Percentiles rank a stretch among this genome's conserved stretches.
These are phyloP conservation scores for Solanum lignicaule DNA, from an alignment of 257 asterid genomes.

Conservation along the genomic window DNA sequence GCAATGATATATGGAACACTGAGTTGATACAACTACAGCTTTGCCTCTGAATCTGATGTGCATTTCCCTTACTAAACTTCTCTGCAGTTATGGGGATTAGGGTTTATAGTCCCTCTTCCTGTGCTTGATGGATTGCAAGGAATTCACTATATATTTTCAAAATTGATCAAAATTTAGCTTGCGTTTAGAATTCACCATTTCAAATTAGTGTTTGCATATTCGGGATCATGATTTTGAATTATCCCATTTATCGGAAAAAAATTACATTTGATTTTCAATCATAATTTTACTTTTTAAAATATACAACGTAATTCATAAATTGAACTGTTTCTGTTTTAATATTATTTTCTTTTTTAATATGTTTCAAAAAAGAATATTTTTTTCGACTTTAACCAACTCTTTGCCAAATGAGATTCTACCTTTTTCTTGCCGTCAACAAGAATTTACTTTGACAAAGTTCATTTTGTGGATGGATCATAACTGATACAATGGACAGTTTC, in stretches of 20 bases:
- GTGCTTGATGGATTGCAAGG: neutral
- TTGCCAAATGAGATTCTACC: neutral
- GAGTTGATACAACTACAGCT: neutral
- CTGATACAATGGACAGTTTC: too few species aligned
- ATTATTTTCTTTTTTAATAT: too few species aligned
- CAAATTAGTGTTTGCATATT: neutral
- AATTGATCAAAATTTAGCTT: neutral
- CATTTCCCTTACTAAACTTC: neutral
- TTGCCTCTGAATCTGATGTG: neutral
- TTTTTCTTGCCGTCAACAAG: rapidly evolving
- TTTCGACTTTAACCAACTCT: neutral
- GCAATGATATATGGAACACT: neutral
- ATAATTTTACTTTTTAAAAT: too few species aligned
- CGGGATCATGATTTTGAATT: neutral
- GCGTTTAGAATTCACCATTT: neutral
- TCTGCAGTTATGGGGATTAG: neutral
- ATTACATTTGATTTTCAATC: neutral
- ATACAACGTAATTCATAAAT: neutral
- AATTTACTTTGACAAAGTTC: too few species aligned
- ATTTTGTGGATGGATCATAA: too few species aligned
- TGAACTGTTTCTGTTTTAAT: too few species aligned
- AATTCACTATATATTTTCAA: neutral
- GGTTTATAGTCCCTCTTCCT: neutral
- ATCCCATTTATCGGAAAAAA: neutral
- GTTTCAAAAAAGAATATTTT: too few species aligned